phyloP scores from a whole-genome alignment of 371 early-diverging fungal species.

The Paraphysoderma sedebokerense region DNA sequence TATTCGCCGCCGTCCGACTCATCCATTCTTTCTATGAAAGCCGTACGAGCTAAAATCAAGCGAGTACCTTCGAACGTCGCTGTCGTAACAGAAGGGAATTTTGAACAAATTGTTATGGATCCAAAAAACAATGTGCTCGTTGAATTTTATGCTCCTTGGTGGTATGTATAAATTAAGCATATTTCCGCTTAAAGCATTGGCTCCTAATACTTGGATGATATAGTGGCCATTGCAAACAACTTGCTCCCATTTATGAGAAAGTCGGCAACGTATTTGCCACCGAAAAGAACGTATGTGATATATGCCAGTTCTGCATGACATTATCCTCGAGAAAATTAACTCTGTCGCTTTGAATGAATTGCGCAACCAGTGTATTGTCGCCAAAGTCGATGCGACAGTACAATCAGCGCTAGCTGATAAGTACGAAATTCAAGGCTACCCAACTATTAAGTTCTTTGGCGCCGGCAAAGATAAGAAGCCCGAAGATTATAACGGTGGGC shows the following conservation, averaged over 20 bases:
- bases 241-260: slow-evolving; percentile 15
- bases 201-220: slow-evolving; percentile 3
- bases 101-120: slow-evolving; percentile 41
- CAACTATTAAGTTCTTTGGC: slow-evolving; percentile 77
- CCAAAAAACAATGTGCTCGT: slow-evolving; percentile 48
- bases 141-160: slow-evolving; percentile 64
- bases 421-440: slow-evolving; percentile 59
- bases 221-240: slow-evolving; percentile 68
- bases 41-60: slow-evolving; percentile 36
- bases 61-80: slow-evolving; percentile 33
- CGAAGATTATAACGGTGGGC: slow-evolving; percentile 53
- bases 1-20: too few relatives aligned
- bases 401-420: slow-evolving; percentile 32
- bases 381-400: slow-evolving; percentile 73
- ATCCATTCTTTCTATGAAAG: slow-evolving; percentile 5
- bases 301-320: too few relatives aligned
- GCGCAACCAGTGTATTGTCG: slow-evolving; percentile 68
- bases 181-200: not conserved
- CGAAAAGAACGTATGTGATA: slow-evolving; percentile 11
- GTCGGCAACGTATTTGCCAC: slow-evolving; percentile 20
- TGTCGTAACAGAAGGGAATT: slow-evolving; percentile 41
- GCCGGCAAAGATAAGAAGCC: slow-evolving; percentile 41
- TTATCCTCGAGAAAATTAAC: too few relatives aligned
- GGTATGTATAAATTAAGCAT: too few relatives aligned
- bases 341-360: too few relatives aligned